Conservation (phyloP, 2,329 filamentous ascomycete species). For the Zarea fungicola region DNA sequence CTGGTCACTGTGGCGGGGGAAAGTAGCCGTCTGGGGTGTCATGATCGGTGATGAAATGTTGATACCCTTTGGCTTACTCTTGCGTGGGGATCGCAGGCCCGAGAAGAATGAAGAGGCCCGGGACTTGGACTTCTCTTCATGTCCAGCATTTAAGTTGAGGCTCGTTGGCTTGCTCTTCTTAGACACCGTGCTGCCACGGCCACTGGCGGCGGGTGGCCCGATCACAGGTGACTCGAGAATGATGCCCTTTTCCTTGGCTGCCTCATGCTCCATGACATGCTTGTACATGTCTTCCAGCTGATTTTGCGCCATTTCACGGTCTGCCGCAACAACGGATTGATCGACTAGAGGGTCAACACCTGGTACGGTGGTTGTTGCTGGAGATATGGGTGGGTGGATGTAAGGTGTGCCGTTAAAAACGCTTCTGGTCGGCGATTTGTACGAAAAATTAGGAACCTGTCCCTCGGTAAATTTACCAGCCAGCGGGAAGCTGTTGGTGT, state of each 20-base stretch:
- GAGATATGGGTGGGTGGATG: conserved; percentile 27
- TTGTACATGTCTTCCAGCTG: conserved; percentile 90
- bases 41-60: conserved; percentile 61
- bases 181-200: conserved; percentile 25
- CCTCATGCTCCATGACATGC: conserved; percentile 86
- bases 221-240: conserved; percentile 38
- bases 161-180: conserved; percentile 48
- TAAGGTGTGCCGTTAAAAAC: conserved; percentile 24
- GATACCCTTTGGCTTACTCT: conserved; percentile 47
- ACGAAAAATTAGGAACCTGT: conserved; percentile 43
- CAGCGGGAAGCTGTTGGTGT: conserved; percentile 17
- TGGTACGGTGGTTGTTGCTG: conserved; percentile 44
- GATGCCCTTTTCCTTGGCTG: conserved; percentile 54
- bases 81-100: conserved; percentile 55
- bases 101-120: conserved; percentile 55
- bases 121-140: conserved; percentile 48
- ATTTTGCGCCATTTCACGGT: conserved; percentile 68
- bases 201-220: conserved; percentile 18
- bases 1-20: conserved; percentile 48
- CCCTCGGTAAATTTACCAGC: conserved; percentile 24
- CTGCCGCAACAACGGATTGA: conserved; percentile 66
- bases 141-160: conserved; percentile 40
- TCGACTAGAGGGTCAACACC: conserved; percentile 70
- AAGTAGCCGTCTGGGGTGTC: conserved; percentile 57
- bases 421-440: conserved; percentile 39